Evolutionary conservation across 139 green algal species (phyloP).

Genomic region (Astrephomene gubernaculifera): DNA sequence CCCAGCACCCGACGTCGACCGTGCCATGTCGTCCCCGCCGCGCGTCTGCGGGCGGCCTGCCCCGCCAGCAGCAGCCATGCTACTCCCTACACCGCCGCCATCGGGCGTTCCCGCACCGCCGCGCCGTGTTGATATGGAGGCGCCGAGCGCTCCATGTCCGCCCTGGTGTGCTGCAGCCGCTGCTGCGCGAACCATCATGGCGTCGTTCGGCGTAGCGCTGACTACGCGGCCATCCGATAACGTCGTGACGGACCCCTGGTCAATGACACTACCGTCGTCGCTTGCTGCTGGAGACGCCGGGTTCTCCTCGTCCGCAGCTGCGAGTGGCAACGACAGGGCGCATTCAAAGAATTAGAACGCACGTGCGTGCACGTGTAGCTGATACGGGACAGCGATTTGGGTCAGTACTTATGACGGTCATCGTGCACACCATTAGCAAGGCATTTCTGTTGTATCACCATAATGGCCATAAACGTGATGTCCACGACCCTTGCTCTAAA

Average conservation of each 20-base stretch:
- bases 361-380: too few species aligned
- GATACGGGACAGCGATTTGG: too few species aligned
- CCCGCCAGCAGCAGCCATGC: neutral
- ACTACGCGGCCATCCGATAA: constrained; percentile 29
- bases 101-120: neutral
- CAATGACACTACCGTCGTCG: constrained; percentile 66
- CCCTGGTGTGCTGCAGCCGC: constrained; percentile 31
- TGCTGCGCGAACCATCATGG: constrained; percentile 30
- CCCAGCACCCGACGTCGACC: neutral
- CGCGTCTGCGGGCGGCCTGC: neutral
- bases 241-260: constrained; percentile 50
- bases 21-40: neutral
- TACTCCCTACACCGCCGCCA: neutral
- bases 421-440: too few species aligned
- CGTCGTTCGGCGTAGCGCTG: constrained; percentile 35
- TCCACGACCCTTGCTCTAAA: too few species aligned
- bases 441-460: too few species aligned
- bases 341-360: too few species aligned
- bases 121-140: neutral
- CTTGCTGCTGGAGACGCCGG: constrained; percentile 45
- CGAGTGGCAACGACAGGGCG: too few species aligned
- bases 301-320: constrained; percentile 49
- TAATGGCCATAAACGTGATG: too few species aligned
- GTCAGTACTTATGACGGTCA: too few species aligned
- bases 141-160: neutral